Percentiles rank a stretch among this genome's conserved stretches.
These are phyloP conservation scores for Thymus quinquecostatus DNA, from an alignment of 257 asterid species.

Conservation along the genomic window DNA sequence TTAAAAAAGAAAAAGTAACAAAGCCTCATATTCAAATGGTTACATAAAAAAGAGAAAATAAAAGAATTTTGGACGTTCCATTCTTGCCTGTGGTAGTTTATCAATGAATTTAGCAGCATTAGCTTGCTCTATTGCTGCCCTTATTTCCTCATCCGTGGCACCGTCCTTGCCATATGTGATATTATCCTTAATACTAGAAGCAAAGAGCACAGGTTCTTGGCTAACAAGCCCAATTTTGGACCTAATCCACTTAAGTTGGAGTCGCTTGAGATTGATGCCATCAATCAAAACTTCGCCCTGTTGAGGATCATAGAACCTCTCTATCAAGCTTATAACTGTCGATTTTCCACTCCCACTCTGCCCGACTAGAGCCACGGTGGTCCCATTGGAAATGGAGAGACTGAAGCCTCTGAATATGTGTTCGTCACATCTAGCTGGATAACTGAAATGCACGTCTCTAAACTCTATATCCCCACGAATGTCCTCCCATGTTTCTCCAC, in stretches of 20 bases:
- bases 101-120: slow-evolving; percentile 66
- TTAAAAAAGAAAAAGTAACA: not conserved
- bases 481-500: slow-evolving; percentile 22
- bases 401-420: slow-evolving; percentile 53
- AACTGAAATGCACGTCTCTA: slow-evolving; percentile 53
- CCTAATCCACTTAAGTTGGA: slow-evolving; percentile 67
- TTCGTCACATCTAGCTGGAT: slow-evolving; percentile 62
- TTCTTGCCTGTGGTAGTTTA: slow-evolving; percentile 52
- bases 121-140: slow-evolving; percentile 54
- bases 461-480: slow-evolving; percentile 56
- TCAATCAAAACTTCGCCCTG: slow-evolving; percentile 58
- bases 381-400: slow-evolving; percentile 46
- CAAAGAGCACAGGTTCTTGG: slow-evolving; percentile 73
- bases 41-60: too few relatives aligned
- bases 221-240: slow-evolving; percentile 68
- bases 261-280: slow-evolving; percentile 50
- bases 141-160: slow-evolving; percentile 61
- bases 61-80: too few relatives aligned
- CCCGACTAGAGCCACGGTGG: slow-evolving; percentile 63
- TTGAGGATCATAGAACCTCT: slow-evolving; percentile 72
- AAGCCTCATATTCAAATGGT: too few relatives aligned
- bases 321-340: slow-evolving; percentile 62
- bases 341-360: slow-evolving; percentile 81
- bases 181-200: slow-evolving; percentile 62
- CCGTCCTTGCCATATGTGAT: slow-evolving; percentile 67